phyloP scores from a whole-genome alignment of 2,329 filamentous ascomycete genomes.

The Sporothrix dimorphospora region DNA sequence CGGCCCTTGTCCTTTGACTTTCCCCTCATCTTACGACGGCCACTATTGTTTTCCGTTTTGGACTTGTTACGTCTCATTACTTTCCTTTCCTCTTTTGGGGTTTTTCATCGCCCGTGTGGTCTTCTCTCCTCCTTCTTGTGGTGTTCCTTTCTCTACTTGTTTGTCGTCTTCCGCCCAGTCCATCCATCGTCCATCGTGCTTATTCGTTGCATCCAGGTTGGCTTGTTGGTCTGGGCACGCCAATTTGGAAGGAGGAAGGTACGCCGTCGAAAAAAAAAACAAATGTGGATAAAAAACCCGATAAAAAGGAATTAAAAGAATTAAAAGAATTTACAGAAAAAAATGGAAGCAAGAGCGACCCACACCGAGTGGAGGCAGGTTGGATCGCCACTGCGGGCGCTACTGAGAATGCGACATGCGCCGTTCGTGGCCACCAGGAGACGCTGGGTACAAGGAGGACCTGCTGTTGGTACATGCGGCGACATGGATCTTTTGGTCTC shows the following conservation, averaged over 20 bases:
- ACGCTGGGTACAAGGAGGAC: not conserved
- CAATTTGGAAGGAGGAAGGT: slow-evolving; percentile 3
- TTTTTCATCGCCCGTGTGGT: not conserved
- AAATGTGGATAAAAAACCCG: not conserved
- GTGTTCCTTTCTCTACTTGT: not conserved
- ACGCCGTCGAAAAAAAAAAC: not conserved
- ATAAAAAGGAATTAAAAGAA: not conserved
- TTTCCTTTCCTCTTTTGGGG: not conserved
- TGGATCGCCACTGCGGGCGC: slow-evolving; percentile 17
- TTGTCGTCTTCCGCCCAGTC: not conserved
- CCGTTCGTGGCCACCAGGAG: not conserved
- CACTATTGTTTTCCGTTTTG: not conserved
- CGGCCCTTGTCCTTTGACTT: not conserved
- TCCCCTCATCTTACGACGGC: not conserved
- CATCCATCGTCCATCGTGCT: not conserved
- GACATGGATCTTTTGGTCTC: not conserved
- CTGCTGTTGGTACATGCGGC: not conserved
- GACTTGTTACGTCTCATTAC: not conserved
- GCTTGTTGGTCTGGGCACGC: slow-evolving; percentile 3
- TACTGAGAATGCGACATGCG: slow-evolving; percentile 12
- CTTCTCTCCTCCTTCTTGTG: not conserved
- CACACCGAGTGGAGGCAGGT: slow-evolving; percentile 15
- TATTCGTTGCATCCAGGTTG: not conserved
- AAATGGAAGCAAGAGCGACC: not conserved
- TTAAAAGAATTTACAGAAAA: not conserved